Conservation (phyloP, 306 rosid genomes). For the Cucumis melo region DNA sequence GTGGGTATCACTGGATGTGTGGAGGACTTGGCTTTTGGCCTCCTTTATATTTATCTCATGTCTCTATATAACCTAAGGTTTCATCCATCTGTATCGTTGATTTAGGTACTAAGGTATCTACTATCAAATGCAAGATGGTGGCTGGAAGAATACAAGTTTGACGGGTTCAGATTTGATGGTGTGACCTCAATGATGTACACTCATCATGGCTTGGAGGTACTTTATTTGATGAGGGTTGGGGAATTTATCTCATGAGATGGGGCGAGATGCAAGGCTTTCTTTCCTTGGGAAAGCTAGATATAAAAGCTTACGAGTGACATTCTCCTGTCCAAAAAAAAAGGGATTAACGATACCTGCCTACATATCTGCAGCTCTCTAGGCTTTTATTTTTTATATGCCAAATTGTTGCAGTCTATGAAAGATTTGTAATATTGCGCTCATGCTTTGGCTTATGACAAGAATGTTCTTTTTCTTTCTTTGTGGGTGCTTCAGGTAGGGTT, state of each 20-base stretch:
- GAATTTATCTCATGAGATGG: neutral
- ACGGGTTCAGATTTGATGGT: slow-evolving; percentile 95
- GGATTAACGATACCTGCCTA: neutral
- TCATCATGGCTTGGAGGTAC: slow-evolving; percentile 88
- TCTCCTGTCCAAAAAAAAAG: neutral
- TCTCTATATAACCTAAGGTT: neutral
- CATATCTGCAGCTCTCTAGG: neutral
- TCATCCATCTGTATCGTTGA: slow-evolving; percentile 7
- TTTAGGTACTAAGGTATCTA: slow-evolving; percentile 78
- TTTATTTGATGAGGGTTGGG: neutral
- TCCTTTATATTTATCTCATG: neutral
- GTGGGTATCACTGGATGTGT: neutral
- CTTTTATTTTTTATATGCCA: neutral
- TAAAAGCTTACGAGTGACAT: neutral
- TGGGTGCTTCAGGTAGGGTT: slow-evolving; percentile 45
- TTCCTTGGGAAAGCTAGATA: neutral
- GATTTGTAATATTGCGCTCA: neutral
- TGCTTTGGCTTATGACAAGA: neutral
- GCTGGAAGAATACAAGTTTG: slow-evolving; percentile 95
- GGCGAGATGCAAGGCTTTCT: neutral
- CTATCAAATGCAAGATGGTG: slow-evolving; percentile 99
- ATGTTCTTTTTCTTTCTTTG: neutral
- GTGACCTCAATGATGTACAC: slow-evolving; percentile 99
- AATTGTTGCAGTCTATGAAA: neutral
- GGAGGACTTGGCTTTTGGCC: neutral